These are phyloP conservation scores for Talaromyces thailandensis DNA, from an alignment of 495 filamentous ascomycete species.

Conservation along the genomic window DNA sequence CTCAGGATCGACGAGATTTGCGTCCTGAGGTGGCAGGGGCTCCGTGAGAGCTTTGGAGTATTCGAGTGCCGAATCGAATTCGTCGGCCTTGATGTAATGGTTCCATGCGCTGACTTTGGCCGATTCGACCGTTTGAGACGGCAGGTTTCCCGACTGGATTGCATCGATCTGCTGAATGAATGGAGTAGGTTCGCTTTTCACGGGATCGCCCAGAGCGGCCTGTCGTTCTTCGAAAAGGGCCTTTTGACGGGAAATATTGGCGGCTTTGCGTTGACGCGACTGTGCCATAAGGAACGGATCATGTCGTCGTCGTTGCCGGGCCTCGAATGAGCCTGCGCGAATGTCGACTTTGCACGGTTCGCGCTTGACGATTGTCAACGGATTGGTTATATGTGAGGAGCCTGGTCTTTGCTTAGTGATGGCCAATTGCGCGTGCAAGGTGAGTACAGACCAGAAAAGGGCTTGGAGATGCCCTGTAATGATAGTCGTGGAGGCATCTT, in stretches of 20 bases:
- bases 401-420: constrained; percentile 12
- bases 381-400: constrained; percentile 21
- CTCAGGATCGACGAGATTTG: constrained; percentile 33
- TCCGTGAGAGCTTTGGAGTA: constrained; percentile 54
- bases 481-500: constrained; percentile 72
- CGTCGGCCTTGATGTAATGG: constrained; percentile 57
- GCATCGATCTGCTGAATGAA: constrained; percentile 78
- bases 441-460: constrained; percentile 46
- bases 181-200: constrained; percentile 66
- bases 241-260: constrained; percentile 64
- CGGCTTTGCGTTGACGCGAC: constrained; percentile 67
- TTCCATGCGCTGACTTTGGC: constrained; percentile 41
- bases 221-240: constrained; percentile 54
- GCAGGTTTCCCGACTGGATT: constrained; percentile 18
- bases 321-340: constrained; percentile 30
- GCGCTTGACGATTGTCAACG: constrained; percentile 16
- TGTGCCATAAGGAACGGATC: constrained; percentile 46
- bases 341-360: constrained; percentile 23
- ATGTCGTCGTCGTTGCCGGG: constrained; percentile 25
- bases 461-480: constrained; percentile 50
- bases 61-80: constrained; percentile 54
- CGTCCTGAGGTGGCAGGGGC: constrained; percentile 33
- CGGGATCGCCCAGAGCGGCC: constrained; percentile 59
- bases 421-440: constrained; percentile 2
- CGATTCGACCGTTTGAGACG: constrained; percentile 9